phyloP scores from a whole-genome alignment of 169 alveolate genomes.

The Eimeria sp. region DNA sequence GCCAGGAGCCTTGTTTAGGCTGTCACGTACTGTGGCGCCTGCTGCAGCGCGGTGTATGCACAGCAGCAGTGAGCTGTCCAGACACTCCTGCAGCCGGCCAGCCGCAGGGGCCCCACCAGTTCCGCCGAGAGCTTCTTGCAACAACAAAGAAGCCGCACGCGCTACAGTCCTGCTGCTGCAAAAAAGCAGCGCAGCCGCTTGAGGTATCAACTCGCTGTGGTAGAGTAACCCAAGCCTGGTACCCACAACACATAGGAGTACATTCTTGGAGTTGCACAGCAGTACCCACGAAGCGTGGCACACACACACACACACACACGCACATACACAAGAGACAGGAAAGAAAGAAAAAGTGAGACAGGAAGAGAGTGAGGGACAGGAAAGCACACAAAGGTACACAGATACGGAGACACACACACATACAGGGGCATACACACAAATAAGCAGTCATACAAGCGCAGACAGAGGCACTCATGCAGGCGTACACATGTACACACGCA shows the following conservation, averaged over 20 bases:
- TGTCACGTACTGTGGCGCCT: constrained; percentile 3
- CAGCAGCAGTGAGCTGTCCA: constrained; percentile 44
- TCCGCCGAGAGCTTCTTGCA: constrained; percentile 44
- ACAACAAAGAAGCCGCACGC: constrained; percentile 56
- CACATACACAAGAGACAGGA: not conserved
- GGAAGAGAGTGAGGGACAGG: too few species aligned
- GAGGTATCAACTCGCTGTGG: constrained; percentile 61
- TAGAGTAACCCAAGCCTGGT: constrained; percentile 57
- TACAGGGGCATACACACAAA: not conserved
- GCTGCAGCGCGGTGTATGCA: constrained; percentile 47
- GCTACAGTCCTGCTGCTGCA: constrained; percentile 71
- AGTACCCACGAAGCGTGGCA: too few species aligned
- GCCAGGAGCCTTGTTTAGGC: not conserved
- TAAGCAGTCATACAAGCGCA: not conserved
- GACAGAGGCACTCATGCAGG: not conserved
- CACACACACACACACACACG: not conserved
- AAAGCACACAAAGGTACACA: not conserved
- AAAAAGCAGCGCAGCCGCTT: constrained; percentile 67
- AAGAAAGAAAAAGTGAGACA: not conserved
- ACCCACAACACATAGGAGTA: not conserved
- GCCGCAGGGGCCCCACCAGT: constrained; percentile 31
- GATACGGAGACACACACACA: not conserved
- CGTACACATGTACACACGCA: not conserved
- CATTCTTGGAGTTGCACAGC: not conserved
- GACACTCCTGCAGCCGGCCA: constrained; percentile 65